These are phyloP conservation scores for Zymoseptoria passerinii DNA, from an alignment of 2,329 filamentous ascomycete genomes.

Conservation along the genomic window DNA sequence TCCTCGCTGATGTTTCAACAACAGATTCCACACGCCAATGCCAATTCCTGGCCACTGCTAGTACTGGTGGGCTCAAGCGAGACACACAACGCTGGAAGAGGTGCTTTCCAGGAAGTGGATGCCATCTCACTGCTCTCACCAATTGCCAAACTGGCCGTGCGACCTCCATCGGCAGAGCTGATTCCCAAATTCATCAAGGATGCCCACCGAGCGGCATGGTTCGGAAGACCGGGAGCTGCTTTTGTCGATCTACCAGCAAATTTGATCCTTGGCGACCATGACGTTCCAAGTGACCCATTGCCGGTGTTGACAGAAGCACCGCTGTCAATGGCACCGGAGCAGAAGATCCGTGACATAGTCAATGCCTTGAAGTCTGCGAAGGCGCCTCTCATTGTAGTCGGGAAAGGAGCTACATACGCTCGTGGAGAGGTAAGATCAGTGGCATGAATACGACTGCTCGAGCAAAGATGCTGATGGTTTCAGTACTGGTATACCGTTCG, in stretches of 20 bases:
- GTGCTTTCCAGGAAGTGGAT: slow-evolving; percentile 51
- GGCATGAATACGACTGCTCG: not conserved
- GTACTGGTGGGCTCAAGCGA: slow-evolving; percentile 48
- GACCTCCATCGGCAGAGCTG: slow-evolving; percentile 39
- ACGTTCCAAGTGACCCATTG: slow-evolving; percentile 16
- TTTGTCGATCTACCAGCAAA: slow-evolving; percentile 51
- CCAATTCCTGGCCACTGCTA: slow-evolving; percentile 49
- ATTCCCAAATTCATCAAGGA: slow-evolving; percentile 42
- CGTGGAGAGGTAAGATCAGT: slow-evolving; percentile 30
- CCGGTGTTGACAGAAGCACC: slow-evolving; percentile 28
- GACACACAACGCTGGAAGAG: slow-evolving; percentile 44
- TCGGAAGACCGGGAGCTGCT: slow-evolving; percentile 45
- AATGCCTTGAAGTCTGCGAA: slow-evolving; percentile 41
- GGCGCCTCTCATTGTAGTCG: slow-evolving; percentile 46
- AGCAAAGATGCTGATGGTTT: slow-evolving; percentile 1
- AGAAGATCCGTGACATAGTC: slow-evolving; percentile 35
- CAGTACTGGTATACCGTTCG: slow-evolving; percentile 44
- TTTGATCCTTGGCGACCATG: slow-evolving; percentile 40
- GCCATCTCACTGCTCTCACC: slow-evolving; percentile 45
- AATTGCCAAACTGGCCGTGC: slow-evolving; percentile 45
- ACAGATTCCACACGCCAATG: slow-evolving; percentile 32
- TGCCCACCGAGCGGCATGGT: slow-evolving; percentile 47
- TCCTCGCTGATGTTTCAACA: not conserved
- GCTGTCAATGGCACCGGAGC: slow-evolving; percentile 38
- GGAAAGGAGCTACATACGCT: slow-evolving; percentile 50